Evolutionary conservation across 805 yeast species (phyloP).

Genomic region (Lachancea thermotolerans): DNA sequence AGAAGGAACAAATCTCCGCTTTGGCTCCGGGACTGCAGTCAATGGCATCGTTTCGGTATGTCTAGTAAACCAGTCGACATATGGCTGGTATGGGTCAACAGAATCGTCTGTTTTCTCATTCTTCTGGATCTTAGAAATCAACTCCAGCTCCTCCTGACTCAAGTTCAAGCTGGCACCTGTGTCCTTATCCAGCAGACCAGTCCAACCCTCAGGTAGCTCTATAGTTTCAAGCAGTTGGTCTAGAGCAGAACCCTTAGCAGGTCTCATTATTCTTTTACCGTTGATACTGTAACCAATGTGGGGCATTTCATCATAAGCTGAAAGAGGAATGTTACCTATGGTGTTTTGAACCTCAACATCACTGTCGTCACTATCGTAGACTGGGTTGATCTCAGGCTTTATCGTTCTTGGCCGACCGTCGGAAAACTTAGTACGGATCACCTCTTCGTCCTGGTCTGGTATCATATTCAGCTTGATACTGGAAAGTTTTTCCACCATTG

Average conservation of each 20-base stretch:
- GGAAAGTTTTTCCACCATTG: slow-evolving; percentile 49
- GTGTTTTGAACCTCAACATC: slow-evolving; percentile 79
- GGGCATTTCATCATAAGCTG: slow-evolving; percentile 95
- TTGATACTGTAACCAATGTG: slow-evolving; percentile 95
- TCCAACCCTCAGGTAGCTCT: slow-evolving; percentile 98
- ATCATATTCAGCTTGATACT: slow-evolving; percentile 48
- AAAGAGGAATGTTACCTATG: slow-evolving; percentile 86
- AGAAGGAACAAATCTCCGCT: slow-evolving; percentile 93
- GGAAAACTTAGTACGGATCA: slow-evolving; percentile 45
- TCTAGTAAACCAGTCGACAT: slow-evolving; percentile 91
- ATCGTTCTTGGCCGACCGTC: slow-evolving; percentile 79
- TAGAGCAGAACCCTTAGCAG: slow-evolving; percentile 92
- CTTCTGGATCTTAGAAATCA: slow-evolving; percentile 76
- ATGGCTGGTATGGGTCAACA: slow-evolving; percentile 86
- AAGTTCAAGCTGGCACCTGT: slow-evolving; percentile 83
- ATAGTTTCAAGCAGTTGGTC: slow-evolving; percentile 84
- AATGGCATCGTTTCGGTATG: slow-evolving; percentile 84
- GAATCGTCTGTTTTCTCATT: slow-evolving; percentile 77
- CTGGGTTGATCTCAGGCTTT: slow-evolving; percentile 87
- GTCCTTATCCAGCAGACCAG: slow-evolving; percentile 84
- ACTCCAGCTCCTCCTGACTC: slow-evolving; percentile 79
- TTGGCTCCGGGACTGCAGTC: slow-evolving; percentile 93
- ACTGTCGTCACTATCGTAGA: slow-evolving; percentile 91
- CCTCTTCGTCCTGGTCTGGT: slow-evolving; percentile 36
- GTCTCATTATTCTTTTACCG: slow-evolving; percentile 98